Conservation (phyloP, 768 basidiomycete genomes). For the Hericium alpestre region DNA sequence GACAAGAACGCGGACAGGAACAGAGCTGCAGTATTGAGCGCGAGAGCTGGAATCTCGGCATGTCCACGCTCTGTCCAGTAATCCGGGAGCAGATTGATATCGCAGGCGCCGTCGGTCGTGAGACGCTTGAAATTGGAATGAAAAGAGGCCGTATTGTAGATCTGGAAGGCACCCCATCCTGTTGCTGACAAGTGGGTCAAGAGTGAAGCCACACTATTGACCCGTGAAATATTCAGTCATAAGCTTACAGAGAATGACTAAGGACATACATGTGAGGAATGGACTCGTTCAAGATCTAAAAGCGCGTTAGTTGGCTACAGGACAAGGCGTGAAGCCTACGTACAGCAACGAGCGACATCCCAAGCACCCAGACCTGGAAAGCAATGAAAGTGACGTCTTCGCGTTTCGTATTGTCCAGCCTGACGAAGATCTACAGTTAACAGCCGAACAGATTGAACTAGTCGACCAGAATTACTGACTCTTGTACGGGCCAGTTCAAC, state of each 20-base stretch:
- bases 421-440: constrained; percentile 19
- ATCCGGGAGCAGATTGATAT: constrained; percentile 39
- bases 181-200: constrained; percentile 67
- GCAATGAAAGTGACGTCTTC: constrained; percentile 70
- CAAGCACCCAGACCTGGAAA: constrained; percentile 74
- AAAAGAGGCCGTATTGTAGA: constrained; percentile 49
- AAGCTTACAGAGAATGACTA: not conserved
- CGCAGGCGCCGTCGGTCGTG: constrained; percentile 58
- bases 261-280: constrained; percentile 54
- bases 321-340: constrained; percentile 6
- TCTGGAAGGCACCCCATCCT: constrained; percentile 61
- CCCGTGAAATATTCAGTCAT: not conserved
- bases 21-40: constrained; percentile 50
- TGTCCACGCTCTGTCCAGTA: constrained; percentile 55
- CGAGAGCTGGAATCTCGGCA: constrained; percentile 57
- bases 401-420: constrained; percentile 61
- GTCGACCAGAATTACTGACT: constrained; percentile 31
- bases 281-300: constrained; percentile 52
- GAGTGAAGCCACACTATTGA: constrained; percentile 45
- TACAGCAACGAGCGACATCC: constrained; percentile 61
- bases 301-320: not conserved
- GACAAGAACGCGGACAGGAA: constrained; percentile 54
- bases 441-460: not conserved
- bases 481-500: constrained; percentile 59
- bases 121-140: constrained; percentile 42